Evolutionary conservation across 352 stramenopile genomes (phyloP), one percentile per base, ranked within the genome.

Genomic region (Pythium volutum): DNA sequence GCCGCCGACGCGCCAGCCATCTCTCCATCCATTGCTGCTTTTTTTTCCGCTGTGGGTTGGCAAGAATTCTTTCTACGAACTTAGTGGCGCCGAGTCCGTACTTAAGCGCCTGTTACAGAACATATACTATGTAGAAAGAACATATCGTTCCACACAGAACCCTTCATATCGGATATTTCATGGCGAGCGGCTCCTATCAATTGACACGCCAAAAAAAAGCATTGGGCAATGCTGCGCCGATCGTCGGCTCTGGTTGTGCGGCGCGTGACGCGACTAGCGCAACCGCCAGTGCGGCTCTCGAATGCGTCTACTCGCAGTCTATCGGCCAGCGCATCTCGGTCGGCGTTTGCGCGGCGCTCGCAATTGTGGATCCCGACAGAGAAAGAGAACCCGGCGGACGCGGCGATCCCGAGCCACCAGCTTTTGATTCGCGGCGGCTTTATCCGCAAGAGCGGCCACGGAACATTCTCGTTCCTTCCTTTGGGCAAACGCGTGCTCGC

Each of bases 361-460:
- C 47, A 73, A 18, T 36, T 91, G 29, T 93, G 81, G 81, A 81
- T 81, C 31, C 85, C 85, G 38, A 95, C 85, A 0, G 79, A 90
- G 71, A 88, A 88, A 39, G 69, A 91, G 53, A 73, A 81, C 22
- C 88, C 88, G 14, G 78, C 80, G 25, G 84, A 95, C 43, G 88
- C 88, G 15, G 84, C 84, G 22, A 85, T 89, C 29, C 79, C 81
- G 39, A 96, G 87, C 57, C 87, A 97, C 67, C 79, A 93, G 59
- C 67, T 97, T 39, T 74, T 97, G 20, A 62, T 93, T 23, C 87
- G 87, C 45, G 87, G 78, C 55, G 88, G 88, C 43, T 95, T 93
- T 64, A 79, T 97, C 61, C 85, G 87, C 71, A 95, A 96, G 69
- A 79, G 74, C 50, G 84, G 81, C 34, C 81, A 90, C 43, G 88